Base-by-base conservation (phyloP, 306 rosid genomes). In the Castanopsis chinensis region DNA sequence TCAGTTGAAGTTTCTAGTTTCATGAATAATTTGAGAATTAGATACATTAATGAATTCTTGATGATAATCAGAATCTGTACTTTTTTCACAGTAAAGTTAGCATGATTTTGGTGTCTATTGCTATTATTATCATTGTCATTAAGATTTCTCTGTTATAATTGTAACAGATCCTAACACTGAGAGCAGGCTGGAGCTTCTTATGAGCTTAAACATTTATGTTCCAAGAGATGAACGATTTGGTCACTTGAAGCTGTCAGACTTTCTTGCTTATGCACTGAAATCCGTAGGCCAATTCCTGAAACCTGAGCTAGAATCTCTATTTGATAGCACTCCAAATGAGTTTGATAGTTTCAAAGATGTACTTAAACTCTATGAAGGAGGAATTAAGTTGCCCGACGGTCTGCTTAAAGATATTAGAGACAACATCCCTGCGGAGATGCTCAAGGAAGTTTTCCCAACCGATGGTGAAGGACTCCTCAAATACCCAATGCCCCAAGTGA, bases 191-290 rank as follows among this genome's bases (percentile, higher is more conserved):
- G 61, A 59, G 19, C 68, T 73, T 72, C 18, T 73, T 3, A 23
- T 77, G 89, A 88, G 93, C 80, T 67, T 94, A 45, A 86, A 80
- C 79, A 83, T 94, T 76, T 92, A 92, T 75, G 97, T 92, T 59
- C 98, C 98, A 11, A 88, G 91, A 76, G 98, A 92, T 45, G 98
- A 94, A 73, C 85, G 85, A 75, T 92, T 94, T 75, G 91, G 93
- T 13, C 93, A 89, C 83, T 69, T 92, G 83, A 94, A 94, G 80
- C 45, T 94, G 84, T 30, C 97, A 5, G 98, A 94, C 41, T 91
- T 91, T 74, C 83, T 94, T 49, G 97, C 87, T 58, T 83, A 83
- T 81, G 88, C 91, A 41, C 52, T 94, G 65, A 91, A 94, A 79
- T 82, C 97, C 52, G 6, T 91, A 51, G 80, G 80, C 52, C 97